These are phyloP conservation scores for Candolleomyces eurysporus DNA, from an alignment of 768 basidiomycete genomes.

Conservation along the genomic window DNA sequence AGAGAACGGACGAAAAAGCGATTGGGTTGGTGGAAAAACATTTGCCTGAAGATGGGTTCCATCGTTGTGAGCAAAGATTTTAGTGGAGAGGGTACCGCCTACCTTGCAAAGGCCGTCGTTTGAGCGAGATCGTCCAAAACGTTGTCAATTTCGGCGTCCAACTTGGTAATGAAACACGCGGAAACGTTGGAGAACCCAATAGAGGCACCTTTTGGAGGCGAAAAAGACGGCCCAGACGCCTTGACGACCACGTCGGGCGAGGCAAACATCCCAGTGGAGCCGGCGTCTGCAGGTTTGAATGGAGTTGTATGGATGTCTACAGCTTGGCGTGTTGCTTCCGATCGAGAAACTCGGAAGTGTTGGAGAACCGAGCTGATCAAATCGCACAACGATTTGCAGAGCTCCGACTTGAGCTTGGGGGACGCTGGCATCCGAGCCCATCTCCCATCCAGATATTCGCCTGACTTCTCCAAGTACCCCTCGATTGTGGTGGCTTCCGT, in stretches of 20 bases:
- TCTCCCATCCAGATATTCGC: not conserved
- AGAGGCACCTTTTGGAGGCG: not conserved
- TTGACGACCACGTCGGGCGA: not conserved
- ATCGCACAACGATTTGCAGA: not conserved
- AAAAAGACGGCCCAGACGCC: not conserved
- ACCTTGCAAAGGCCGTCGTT: not conserved
- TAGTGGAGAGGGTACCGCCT: not conserved
- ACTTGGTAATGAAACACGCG: not conserved
- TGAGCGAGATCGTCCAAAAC: not conserved
- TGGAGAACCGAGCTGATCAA: not conserved
- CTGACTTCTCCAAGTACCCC: not conserved
- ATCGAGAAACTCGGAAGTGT: not conserved
- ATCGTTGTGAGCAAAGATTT: too few species aligned
- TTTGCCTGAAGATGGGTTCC: not conserved
- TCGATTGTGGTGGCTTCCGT: not conserved
- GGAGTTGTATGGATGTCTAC: not conserved
- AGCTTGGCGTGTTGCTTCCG: not conserved
- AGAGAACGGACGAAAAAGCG: slow-evolving; percentile 2
- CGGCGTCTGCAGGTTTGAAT: not conserved
- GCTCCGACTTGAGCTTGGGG: not conserved
- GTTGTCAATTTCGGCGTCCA: not conserved
- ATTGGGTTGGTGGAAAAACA: slow-evolving; percentile 1
- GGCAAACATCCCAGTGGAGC: not conserved
- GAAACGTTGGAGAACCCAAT: not conserved
- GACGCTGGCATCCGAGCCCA: not conserved